Percentiles rank a stretch among this genome's conserved stretches.
Conservation (phyloP, 768 basidiomycete species). For the Boletus vinaceobasis region DNA sequence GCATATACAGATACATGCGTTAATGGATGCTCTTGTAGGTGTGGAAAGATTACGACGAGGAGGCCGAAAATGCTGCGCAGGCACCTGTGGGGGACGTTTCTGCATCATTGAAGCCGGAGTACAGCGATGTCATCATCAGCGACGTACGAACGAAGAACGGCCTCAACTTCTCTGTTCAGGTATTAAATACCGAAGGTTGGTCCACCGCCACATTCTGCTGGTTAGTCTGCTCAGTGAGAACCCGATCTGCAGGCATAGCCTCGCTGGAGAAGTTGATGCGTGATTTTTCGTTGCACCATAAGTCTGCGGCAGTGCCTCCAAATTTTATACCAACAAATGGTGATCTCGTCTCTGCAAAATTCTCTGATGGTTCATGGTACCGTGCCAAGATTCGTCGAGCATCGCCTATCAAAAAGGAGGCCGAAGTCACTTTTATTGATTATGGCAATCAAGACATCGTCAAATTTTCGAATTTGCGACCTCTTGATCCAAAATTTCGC, state of each 20-base stretch:
- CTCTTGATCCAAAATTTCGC: constrained; percentile 88
- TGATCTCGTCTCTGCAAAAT: constrained; percentile 92
- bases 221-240: neutral
- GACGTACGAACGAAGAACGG: constrained; percentile 73
- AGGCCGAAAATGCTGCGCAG: constrained; percentile 56
- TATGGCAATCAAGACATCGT: constrained; percentile 94
- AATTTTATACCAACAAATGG: constrained; percentile 79
- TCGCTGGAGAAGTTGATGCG: constrained; percentile 91
- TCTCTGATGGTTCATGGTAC: constrained; percentile 94
- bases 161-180: constrained; percentile 89
- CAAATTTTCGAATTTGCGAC: constrained; percentile 78
- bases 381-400: constrained; percentile 85
- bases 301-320: constrained; percentile 56
- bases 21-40: constrained; percentile 46
- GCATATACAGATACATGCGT: neutral
- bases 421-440: constrained; percentile 92
- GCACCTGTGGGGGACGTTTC: constrained; percentile 42
- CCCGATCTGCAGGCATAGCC: constrained; percentile 64
- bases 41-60: constrained; percentile 82
- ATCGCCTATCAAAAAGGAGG: constrained; percentile 90
- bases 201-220: neutral
- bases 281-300: constrained; percentile 88
- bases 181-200: constrained; percentile 86
- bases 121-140: constrained; percentile 89
- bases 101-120: constrained; percentile 73